phyloP scores from a whole-genome alignment of 2,329 filamentous ascomycete species.

The Chaetomiaceae sp. region DNA sequence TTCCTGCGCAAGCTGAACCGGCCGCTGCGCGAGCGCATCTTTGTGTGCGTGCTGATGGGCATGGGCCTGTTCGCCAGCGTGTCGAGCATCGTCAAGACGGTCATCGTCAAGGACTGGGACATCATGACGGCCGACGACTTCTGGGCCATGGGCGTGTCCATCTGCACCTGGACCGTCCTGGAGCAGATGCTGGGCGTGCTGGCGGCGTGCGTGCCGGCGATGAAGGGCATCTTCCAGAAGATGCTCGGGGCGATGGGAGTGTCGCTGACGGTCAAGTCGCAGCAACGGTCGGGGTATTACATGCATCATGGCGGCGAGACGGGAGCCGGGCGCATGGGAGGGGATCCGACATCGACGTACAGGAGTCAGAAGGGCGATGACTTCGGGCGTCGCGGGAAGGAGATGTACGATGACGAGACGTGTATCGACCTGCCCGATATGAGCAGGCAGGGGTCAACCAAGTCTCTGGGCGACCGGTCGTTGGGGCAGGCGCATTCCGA shows the following conservation, averaged over 20 bases:
- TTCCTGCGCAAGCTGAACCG: constrained; percentile 25
- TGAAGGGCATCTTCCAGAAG: constrained; percentile 22
- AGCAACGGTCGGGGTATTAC: constrained; percentile 14
- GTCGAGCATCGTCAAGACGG: constrained; percentile 22
- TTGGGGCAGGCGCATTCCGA: background rate
- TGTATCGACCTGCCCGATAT: constrained; percentile 17
- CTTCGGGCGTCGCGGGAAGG: constrained; percentile 6
- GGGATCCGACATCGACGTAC: background rate
- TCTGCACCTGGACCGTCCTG: constrained; percentile 23
- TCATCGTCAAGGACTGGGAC: constrained; percentile 20
- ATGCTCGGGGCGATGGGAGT: constrained; percentile 20
- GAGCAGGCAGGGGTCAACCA: constrained; percentile 9
- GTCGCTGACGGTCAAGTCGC: constrained; percentile 14
- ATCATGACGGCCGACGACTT: constrained; percentile 12
- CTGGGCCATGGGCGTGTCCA: constrained; percentile 18
- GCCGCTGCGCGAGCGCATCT: constrained; percentile 21
- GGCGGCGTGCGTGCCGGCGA: constrained; percentile 24
- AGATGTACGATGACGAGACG: constrained; percentile 18
- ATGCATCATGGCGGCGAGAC: background rate
- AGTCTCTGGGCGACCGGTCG: background rate
- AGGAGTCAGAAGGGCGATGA: constrained; percentile 4
- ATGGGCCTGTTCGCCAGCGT: constrained; percentile 24
- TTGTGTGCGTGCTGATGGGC: constrained; percentile 25
- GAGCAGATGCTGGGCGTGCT: constrained; percentile 23
- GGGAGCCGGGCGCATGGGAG: background rate